Percentiles rank a stretch among this genome's conserved stretches.
Conservation (phyloP, 768 basidiomycete species). For the Sarcodon aspratus region DNA sequence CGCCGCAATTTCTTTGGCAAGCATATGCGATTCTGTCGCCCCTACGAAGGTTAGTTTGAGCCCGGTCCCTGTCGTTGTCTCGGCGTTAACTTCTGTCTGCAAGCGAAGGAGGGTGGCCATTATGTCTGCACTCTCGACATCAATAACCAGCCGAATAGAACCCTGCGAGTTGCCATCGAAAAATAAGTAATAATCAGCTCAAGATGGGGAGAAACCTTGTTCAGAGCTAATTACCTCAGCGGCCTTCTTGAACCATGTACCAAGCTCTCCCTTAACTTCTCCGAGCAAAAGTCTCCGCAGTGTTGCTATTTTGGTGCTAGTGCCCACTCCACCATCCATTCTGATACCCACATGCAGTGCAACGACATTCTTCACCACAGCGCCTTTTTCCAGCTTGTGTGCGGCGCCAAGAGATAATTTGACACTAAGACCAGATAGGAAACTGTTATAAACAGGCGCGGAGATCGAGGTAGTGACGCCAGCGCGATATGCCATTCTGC, state of each 20-base stretch:
- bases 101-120: constrained; percentile 60
- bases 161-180: constrained; percentile 26
- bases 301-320: constrained; percentile 72
- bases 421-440: constrained; percentile 29
- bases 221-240: constrained; percentile 11
- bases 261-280: constrained; percentile 14
- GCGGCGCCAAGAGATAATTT: constrained; percentile 28
- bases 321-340: constrained; percentile 37
- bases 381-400: constrained; percentile 28
- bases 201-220: too few species aligned
- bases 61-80: constrained; percentile 4
- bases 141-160: constrained; percentile 51
- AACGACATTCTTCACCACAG: constrained; percentile 29
- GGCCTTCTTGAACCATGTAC: constrained; percentile 21
- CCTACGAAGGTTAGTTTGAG: constrained; percentile 39
- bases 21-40: constrained; percentile 47
- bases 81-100: constrained; percentile 39
- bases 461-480: constrained; percentile 35
- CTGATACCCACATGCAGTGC: constrained; percentile 28
- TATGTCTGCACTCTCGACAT: constrained; percentile 61
- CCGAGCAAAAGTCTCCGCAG: constrained; percentile 52
- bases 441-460: constrained; percentile 17
- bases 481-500: constrained; percentile 32
- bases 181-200: background rate
- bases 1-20: constrained; percentile 49